These are phyloP conservation scores for Fusarium praegraminearum DNA, from an alignment of 2,329 filamentous ascomycete genomes.

Conservation along the genomic window DNA sequence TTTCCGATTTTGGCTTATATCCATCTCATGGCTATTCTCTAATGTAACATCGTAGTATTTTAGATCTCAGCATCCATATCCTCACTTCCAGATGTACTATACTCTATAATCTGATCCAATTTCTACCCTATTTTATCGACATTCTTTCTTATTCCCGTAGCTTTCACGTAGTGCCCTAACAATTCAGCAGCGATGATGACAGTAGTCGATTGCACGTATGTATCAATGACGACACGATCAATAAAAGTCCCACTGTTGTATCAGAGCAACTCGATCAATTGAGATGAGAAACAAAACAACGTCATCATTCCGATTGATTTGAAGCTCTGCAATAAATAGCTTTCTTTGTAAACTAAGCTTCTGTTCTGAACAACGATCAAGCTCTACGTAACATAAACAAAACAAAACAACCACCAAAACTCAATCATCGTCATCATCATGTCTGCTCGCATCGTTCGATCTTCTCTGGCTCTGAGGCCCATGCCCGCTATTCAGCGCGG, in stretches of 20 bases:
- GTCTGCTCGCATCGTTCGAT: slow-evolving; percentile 34
- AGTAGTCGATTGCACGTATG: slow-evolving; percentile 29
- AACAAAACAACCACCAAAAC: background rate
- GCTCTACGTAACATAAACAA: background rate
- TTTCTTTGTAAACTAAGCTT: background rate
- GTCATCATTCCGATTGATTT: slow-evolving; percentile 8
- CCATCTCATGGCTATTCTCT: background rate
- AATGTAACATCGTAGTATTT: background rate
- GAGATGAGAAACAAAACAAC: slow-evolving; percentile 11
- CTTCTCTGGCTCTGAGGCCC: slow-evolving; percentile 25
- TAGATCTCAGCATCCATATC: background rate
- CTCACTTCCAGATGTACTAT: background rate
- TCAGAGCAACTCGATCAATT: slow-evolving; percentile 11
- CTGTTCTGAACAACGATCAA: background rate
- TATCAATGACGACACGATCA: slow-evolving; percentile 45
- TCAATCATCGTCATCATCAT: slow-evolving; percentile 8
- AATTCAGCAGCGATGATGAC: slow-evolving; percentile 30
- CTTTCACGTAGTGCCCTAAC: background rate
- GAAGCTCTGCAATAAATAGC: background rate
- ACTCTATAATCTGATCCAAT: background rate
- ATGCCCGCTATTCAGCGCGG: slow-evolving; percentile 19
- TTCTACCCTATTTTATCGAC: background rate
- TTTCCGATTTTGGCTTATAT: background rate
- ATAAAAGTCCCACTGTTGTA: slow-evolving; percentile 10
- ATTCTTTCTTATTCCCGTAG: background rate